These are phyloP conservation scores for Garcileccinum viscosum DNA, from an alignment of 1,284 basidiomycete genomes.

Conservation along the genomic window DNA sequence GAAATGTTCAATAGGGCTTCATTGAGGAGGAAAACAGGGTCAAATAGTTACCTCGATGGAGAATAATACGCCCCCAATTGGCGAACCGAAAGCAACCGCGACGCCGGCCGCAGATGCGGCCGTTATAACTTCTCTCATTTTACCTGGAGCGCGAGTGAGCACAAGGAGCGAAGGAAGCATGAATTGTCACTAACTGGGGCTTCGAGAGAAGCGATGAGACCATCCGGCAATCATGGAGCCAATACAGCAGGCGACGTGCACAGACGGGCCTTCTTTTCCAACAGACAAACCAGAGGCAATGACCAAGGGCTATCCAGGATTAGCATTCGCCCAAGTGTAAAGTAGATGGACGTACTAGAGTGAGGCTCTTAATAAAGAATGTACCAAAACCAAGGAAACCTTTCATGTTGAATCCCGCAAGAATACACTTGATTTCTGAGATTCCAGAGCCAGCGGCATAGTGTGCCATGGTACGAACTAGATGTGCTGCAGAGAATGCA, in stretches of 20 bases:
- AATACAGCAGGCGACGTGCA: slow-evolving; percentile 95
- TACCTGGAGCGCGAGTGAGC: slow-evolving; percentile 58
- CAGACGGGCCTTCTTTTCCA: slow-evolving; percentile 98
- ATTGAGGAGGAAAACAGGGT: slow-evolving; percentile 1
- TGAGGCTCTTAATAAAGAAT: slow-evolving; percentile 89
- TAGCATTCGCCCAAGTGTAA: slow-evolving; percentile 6
- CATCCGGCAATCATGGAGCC: slow-evolving; percentile 86
- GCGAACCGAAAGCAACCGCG: slow-evolving; percentile 96
- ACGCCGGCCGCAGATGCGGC: slow-evolving; percentile 97
- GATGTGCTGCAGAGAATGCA: slow-evolving; percentile 84
- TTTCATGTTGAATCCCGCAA: slow-evolving; percentile 97
- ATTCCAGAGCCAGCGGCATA: slow-evolving; percentile 99
- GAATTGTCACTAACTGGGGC: slow-evolving; percentile 71
- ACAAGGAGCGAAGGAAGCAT: slow-evolving; percentile 6
- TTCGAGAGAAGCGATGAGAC: slow-evolving; percentile 84
- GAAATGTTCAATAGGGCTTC: slow-evolving; percentile 9
- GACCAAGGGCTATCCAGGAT: slow-evolving; percentile 78
- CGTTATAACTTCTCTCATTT: slow-evolving; percentile 94
- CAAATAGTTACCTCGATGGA: slow-evolving; percentile 68
- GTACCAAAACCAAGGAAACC: slow-evolving; percentile 92
- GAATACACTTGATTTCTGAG: slow-evolving; percentile 98
- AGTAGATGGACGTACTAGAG: slow-evolving; percentile 66
- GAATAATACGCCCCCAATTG: slow-evolving; percentile 97
- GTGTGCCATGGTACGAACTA: slow-evolving; percentile 89
- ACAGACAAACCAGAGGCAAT: slow-evolving; percentile 98